Evolutionary conservation across 345 rosid species (phyloP).

Genomic region (Barbarea vulgaris): DNA sequence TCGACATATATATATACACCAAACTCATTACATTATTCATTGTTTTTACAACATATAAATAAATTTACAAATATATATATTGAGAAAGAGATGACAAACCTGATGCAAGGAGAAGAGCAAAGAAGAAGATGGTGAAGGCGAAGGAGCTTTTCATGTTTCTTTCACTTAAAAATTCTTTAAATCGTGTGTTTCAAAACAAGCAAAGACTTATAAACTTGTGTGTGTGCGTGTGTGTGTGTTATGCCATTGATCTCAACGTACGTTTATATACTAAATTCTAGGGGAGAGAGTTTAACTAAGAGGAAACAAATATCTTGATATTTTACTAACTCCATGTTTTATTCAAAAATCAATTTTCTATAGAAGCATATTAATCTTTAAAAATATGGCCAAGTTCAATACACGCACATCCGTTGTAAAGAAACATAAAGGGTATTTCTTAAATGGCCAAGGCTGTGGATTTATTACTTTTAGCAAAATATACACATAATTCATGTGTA

Average conservation of each 20-base stretch:
- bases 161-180: background rate
- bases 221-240: background rate
- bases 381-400: background rate
- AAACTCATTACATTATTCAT: background rate
- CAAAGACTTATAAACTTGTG: background rate
- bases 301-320: background rate
- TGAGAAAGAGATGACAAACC: slow-evolving; percentile 16
- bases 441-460: background rate
- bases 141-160: slow-evolving; percentile 27
- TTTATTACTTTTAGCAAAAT: no score
- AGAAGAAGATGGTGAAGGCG: slow-evolving; percentile 19
- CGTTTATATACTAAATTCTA: background rate
- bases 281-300: background rate
- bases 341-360: background rate
- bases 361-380: background rate
- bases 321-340: background rate
- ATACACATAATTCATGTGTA: background rate
- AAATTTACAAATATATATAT: background rate
- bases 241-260: background rate
- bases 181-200: background rate
- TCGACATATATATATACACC: background rate
- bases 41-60: background rate
- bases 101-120: slow-evolving; percentile 17
- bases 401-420: background rate
- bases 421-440: slow-evolving; percentile 16